Evolutionary conservation across 306 rosid genomes (phyloP).

Genomic region (Casuarina equisetifolia): DNA sequence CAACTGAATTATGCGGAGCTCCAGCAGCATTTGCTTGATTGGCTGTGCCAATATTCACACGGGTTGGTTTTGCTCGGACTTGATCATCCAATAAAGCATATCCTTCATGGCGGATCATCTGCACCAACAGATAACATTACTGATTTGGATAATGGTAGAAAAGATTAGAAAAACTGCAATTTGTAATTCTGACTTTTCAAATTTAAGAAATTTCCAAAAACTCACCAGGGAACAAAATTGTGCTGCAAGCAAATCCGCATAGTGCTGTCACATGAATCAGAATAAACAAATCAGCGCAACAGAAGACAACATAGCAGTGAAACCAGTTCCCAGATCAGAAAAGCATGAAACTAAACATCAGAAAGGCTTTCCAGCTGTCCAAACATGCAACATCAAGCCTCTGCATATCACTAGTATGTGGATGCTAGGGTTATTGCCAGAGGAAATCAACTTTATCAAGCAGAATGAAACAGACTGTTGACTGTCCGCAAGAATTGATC

Average conservation of each 20-base stretch:
- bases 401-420: constrained; percentile 12
- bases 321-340: constrained; percentile 4
- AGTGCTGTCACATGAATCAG: constrained; percentile 63
- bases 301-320: constrained; percentile 21
- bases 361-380: constrained; percentile 5
- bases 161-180: constrained; percentile 1
- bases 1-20: constrained; percentile 47
- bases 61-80: constrained; percentile 56
- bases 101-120: constrained; percentile 75
- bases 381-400: constrained; percentile 5
- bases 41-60: constrained; percentile 42
- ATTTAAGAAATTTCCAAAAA: constrained; percentile 13
- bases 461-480: background rate
- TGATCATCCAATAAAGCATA: constrained; percentile 51
- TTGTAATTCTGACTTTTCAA: constrained; percentile 5
- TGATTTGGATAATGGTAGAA: background rate
- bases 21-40: constrained; percentile 53
- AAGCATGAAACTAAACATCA: constrained; percentile 13
- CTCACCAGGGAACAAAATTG: constrained; percentile 78
- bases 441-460: constrained; percentile 4
- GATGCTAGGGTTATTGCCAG: constrained; percentile 12
- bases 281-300: constrained; percentile 34
- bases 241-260: constrained; percentile 75
- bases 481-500: background rate
- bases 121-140: constrained; percentile 32